Conservation (phyloP, 106 monocot species). For the Gastrodia elata region DNA sequence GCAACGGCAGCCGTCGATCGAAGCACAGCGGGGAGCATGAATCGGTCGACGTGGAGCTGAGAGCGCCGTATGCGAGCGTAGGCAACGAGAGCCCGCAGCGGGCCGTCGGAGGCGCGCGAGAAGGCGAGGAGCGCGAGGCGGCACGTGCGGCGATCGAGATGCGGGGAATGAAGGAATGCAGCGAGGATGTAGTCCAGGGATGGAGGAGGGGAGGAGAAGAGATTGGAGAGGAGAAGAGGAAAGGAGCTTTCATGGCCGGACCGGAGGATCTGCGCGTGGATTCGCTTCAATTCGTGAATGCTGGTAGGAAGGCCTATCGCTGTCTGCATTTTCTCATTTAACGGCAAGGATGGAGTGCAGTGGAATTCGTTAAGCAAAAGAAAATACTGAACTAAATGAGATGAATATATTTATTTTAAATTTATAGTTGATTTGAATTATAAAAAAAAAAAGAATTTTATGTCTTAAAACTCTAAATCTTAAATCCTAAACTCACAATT, state of each 20-base stretch:
- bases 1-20: constrained; percentile 19
- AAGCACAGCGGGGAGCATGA: constrained; percentile 47
- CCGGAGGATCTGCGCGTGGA: constrained; percentile 47
- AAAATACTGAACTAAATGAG: too few species aligned
- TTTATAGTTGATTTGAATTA: too few species aligned
- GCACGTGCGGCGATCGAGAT: constrained; percentile 23
- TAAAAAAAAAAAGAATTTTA: too few species aligned
- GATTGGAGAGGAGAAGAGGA: constrained; percentile 41
- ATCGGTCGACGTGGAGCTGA: constrained; percentile 29
- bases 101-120: constrained; percentile 22
- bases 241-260: constrained; percentile 14
- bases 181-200: constrained; percentile 49
- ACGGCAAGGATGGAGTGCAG: too few species aligned
- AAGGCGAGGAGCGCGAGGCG: constrained; percentile 34
- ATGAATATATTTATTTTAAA: too few species aligned
- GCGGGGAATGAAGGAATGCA: constrained; percentile 31
- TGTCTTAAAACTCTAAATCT: too few species aligned
- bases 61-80: constrained; percentile 32
- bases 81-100: constrained; percentile 19
- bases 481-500: too few species aligned
- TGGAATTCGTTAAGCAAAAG: too few species aligned
- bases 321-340: too few species aligned
- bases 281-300: constrained; percentile 39
- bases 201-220: constrained; percentile 32
- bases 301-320: too few species aligned